Conservation (phyloP, 176 grass and related monocot species). For the Carex cristatella region DNA sequence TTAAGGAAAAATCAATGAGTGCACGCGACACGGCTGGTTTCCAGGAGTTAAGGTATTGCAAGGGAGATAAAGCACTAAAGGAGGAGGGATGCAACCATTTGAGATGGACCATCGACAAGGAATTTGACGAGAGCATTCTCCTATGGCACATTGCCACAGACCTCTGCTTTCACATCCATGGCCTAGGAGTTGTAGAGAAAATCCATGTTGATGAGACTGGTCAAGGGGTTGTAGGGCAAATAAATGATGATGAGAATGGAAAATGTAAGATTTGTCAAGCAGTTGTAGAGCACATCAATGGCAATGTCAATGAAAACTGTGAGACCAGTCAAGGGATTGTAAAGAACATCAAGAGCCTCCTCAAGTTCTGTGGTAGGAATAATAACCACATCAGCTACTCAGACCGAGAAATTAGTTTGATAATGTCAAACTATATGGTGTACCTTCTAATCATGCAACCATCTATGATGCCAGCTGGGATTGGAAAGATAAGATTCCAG, state of each 20-base stretch:
- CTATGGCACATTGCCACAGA: slow-evolving; percentile 40
- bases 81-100: not conserved
- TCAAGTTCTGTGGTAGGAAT: not conserved
- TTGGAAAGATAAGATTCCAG: slow-evolving; percentile 21
- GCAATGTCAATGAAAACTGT: not conserved
- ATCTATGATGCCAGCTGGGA: slow-evolving; percentile 22
- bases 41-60: not conserved
- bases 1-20: not conserved
- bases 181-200: too few relatives aligned
- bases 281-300: too few relatives aligned
- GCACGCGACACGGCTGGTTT: not conserved
- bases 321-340: not conserved
- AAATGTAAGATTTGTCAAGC: too few relatives aligned
- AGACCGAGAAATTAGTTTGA: not conserved
- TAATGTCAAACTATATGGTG: slow-evolving; percentile 17
- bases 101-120: slow-evolving; percentile 19
- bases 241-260: too few relatives aligned
- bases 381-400: not conserved
- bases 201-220: too few relatives aligned
- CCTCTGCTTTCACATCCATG: slow-evolving; percentile 12
- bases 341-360: not conserved
- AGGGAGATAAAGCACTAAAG: not conserved
- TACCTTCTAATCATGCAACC: slow-evolving; percentile 30
- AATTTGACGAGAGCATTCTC: slow-evolving; percentile 37
- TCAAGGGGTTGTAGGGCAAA: too few relatives aligned